Evolutionary conservation across 2,329 filamentous ascomycete genomes (phyloP), one percentile per base, ranked within the genome.

Genomic region (Colletotrichum spinosum): DNA sequence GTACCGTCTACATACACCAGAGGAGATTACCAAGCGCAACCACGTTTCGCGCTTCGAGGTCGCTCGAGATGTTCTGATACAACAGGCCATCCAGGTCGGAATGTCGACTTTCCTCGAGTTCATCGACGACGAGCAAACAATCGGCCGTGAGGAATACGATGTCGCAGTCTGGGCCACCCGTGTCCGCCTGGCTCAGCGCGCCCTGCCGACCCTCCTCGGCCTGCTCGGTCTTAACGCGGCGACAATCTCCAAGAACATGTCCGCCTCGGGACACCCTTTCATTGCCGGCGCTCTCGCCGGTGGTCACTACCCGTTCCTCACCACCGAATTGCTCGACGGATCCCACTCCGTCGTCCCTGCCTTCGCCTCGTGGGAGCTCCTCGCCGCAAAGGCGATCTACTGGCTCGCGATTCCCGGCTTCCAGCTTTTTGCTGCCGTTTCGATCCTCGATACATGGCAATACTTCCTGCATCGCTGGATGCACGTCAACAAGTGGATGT

Each of bases 401-500:
- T 91, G 92, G 84, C 80, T 89, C 68, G 75, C 90, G 44, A 85
- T 98, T 68, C 96, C 96, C 1, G 85, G 82, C 3, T 60, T 95
- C 53, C 95, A 98, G 77, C 92, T 97, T 74, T 80, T 87, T 63
- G 73, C 92, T 54, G 96, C 90, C 33, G 86, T 95, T 66, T 80
- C 88, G 69, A 83, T 97, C 69, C 87, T 98, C 71, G 96, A 99
- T 79, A 96, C 94, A 49, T 99, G 96, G 96, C 95, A 99, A 77
- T 99, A 99, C 81, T 97, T 97, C 80, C 86, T 95, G 72, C 96
- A 99, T 79, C 93, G 96, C 44, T 87, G 91, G 63, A 99, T 99
- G 96, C 96, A 99, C 80, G 85, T 96, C 83, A 97, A 98, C 82
- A 94, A 92, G 78, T 98, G 93, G 92, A 86, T 99, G 71, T 98